Conservation (phyloP, 202 grass and related monocot genomes). For the Brachypodium distachyon region DNA sequence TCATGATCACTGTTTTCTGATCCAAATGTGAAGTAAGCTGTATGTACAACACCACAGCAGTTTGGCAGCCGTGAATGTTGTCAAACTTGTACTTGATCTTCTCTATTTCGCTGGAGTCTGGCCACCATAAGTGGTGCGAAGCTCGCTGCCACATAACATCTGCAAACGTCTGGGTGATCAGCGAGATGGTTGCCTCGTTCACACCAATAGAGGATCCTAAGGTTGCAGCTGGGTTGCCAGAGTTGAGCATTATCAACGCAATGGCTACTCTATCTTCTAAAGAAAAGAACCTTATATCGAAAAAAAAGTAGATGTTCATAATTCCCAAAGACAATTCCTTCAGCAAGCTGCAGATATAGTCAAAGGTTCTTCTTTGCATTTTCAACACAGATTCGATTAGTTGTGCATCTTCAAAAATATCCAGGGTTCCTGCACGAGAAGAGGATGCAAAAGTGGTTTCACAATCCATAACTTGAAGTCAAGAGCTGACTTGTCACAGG, state of each 20-base stretch:
- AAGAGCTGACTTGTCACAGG: too few relatives aligned
- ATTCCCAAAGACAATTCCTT: too few relatives aligned
- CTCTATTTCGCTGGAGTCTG: constrained; percentile 39
- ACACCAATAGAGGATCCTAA: constrained; percentile 60
- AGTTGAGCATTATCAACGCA: too few relatives aligned
- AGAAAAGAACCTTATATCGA: constrained; percentile 50
- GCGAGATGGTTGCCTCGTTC: constrained; percentile 74
- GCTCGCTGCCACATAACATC: constrained; percentile 60
- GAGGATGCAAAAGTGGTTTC: not conserved
- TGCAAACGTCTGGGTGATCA: constrained; percentile 71
- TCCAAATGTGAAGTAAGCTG: constrained; percentile 55
- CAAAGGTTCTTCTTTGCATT: constrained; percentile 66
- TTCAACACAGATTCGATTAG: constrained; percentile 60
- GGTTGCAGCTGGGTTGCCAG: too few relatives aligned
- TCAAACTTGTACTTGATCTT: constrained; percentile 61
- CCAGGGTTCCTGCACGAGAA: too few relatives aligned
- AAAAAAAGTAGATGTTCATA: too few relatives aligned
- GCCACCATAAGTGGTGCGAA: constrained; percentile 61
- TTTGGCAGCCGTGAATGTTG: constrained; percentile 38
- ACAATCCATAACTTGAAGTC: too few relatives aligned
- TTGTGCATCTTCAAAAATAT: too few relatives aligned
- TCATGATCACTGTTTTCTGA: constrained; percentile 47
- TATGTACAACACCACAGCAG: too few relatives aligned
- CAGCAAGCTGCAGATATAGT: too few relatives aligned
- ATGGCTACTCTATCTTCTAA: too few relatives aligned